These are phyloP conservation scores for Pseudocercospora eumusae DNA, from an alignment of 2,329 filamentous ascomycete species.

Conservation along the genomic window DNA sequence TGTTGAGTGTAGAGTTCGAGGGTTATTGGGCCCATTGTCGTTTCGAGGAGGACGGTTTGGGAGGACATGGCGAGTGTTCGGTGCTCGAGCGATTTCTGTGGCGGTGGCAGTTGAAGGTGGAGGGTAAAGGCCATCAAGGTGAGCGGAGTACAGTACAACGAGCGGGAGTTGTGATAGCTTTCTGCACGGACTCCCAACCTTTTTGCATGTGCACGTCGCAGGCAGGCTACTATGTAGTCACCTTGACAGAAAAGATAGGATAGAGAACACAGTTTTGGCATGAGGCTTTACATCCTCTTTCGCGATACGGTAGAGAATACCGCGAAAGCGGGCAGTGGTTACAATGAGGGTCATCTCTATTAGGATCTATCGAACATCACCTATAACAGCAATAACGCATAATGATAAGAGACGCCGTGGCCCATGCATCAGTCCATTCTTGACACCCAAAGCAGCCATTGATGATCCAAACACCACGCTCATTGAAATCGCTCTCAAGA, in stretches of 20 bases:
- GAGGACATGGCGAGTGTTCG: neutral
- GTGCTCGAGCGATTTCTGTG: neutral
- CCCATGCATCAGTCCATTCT: neutral
- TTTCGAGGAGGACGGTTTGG: conserved; percentile 68
- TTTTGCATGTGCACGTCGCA: neutral
- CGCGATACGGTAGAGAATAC: neutral
- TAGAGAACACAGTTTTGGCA: too few species aligned
- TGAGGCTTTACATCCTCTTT: too few species aligned
- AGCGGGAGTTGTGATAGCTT: neutral
- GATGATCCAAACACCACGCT: conserved; percentile 22
- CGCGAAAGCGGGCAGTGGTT: neutral
- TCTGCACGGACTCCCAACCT: too few species aligned
- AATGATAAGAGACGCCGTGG: neutral
- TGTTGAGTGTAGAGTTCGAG: conserved; percentile 89
- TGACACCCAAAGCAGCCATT: neutral
- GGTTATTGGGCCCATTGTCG: conserved; percentile 80
- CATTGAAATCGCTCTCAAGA: conserved; percentile 22
- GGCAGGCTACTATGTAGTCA: too few species aligned
- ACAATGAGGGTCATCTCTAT: neutral
- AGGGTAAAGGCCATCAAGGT: neutral
- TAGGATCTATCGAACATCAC: neutral
- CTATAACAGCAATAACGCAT: neutral
- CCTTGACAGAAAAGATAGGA: too few species aligned
- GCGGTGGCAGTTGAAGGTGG: neutral
- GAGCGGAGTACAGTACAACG: neutral